These are phyloP conservation scores for Pythium vanterpoolii DNA, from an alignment of 352 stramenopile genomes.

Conservation along the genomic window DNA sequence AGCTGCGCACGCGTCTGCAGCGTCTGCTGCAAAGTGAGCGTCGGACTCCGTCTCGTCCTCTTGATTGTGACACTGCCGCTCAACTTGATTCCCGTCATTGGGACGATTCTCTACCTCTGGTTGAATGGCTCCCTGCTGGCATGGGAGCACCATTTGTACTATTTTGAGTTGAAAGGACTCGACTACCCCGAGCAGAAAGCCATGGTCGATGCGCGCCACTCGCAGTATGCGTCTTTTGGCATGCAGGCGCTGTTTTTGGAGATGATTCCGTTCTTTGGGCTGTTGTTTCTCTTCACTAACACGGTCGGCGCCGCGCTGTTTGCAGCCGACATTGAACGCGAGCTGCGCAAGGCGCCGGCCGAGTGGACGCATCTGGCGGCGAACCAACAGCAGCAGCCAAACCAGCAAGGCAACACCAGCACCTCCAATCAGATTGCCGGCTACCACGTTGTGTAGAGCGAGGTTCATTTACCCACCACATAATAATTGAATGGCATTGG, in stretches of 20 bases:
- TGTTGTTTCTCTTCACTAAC: slow-evolving; percentile 74
- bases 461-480: no score
- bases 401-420: background rate
- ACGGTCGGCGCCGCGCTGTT: slow-evolving; percentile 63
- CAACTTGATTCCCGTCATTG: slow-evolving; percentile 62
- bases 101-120: slow-evolving; percentile 60
- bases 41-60: slow-evolving; percentile 43
- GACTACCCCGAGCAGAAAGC: slow-evolving; percentile 53
- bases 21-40: slow-evolving; percentile 56
- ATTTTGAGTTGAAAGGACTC: slow-evolving; percentile 70
- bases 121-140: slow-evolving; percentile 65
- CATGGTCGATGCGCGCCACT: slow-evolving; percentile 42
- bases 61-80: slow-evolving; percentile 63
- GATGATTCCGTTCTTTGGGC: slow-evolving; percentile 63
- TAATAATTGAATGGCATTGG: no score
- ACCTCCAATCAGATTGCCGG: background rate
- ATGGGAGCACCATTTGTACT: slow-evolving; percentile 75
- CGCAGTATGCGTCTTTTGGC: slow-evolving; percentile 64
- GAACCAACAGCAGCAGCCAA: no score
- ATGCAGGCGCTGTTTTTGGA: slow-evolving; percentile 72
- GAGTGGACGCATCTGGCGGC: slow-evolving; percentile 2
- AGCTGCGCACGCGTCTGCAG: slow-evolving; percentile 40
- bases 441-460: slow-evolving; percentile 8
- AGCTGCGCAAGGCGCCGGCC: slow-evolving; percentile 17
- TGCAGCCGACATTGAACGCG: slow-evolving; percentile 57